These are phyloP conservation scores for Candolleomyces aberdarensis DNA, from an alignment of 768 basidiomycete genomes.

Conservation along the genomic window DNA sequence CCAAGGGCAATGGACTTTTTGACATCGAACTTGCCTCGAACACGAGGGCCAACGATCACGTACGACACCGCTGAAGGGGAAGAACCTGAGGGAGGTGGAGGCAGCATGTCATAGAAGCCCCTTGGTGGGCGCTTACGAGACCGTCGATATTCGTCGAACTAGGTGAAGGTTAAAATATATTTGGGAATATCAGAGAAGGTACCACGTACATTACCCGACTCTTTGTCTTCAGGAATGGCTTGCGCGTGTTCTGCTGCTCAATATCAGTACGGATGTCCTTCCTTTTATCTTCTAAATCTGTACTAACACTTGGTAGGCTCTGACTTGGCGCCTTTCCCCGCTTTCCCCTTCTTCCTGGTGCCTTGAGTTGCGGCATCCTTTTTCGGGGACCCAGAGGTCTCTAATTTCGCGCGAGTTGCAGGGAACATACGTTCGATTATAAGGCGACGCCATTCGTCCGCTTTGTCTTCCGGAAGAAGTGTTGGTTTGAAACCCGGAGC, in stretches of 20 bases:
- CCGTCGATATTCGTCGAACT: conserved; percentile 29
- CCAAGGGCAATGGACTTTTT: conserved; percentile 61
- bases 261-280: neutral
- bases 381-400: neutral
- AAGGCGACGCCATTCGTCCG: conserved; percentile 53
- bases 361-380: neutral
- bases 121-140: conserved; percentile 23
- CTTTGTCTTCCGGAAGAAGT: conserved; percentile 40
- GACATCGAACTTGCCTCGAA: conserved; percentile 71
- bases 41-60: conserved; percentile 48
- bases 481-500: conserved; percentile 24
- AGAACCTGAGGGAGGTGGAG: conserved; percentile 22
- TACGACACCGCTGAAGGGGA: conserved; percentile 40
- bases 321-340: neutral
- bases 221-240: neutral
- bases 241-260: neutral
- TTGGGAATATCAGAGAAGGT: neutral
- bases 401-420: conserved; percentile 25
- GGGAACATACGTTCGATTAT: conserved; percentile 66
- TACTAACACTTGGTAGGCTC: neutral
- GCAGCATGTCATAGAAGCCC: conserved; percentile 37
- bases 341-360: conserved; percentile 7
- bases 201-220: conserved; percentile 1
- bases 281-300: neutral
- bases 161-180: neutral